Evolutionary conservation across 2,329 filamentous ascomycete genomes (phyloP).

Genomic region (Macrophomina tecta): DNA sequence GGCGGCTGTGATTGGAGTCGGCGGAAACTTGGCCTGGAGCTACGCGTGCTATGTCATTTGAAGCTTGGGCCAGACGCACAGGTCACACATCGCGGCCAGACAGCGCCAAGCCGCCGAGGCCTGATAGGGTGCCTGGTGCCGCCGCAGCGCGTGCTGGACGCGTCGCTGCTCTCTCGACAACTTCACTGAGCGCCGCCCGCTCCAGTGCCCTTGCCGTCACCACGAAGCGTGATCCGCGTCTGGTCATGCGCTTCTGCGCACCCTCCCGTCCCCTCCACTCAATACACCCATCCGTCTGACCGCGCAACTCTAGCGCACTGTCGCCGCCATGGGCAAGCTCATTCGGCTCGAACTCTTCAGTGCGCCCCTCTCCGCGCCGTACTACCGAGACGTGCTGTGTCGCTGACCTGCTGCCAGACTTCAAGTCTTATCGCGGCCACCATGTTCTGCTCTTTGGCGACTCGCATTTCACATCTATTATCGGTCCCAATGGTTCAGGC

Average conservation of each 20-base stretch:
- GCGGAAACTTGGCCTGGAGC: conserved; percentile 20
- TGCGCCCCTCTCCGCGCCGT: conserved; percentile 53
- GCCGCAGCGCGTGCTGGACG: conserved; percentile 24
- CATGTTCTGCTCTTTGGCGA: conserved; percentile 94
- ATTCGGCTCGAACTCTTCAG: conserved; percentile 93
- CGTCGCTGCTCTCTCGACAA: conserved; percentile 23
- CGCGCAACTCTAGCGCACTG: conserved; percentile 11
- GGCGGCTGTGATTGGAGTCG: conserved; percentile 22
- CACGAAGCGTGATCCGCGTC: conserved; percentile 6
- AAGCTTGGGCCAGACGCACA: conserved; percentile 3
- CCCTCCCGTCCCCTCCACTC: not conserved
- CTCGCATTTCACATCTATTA: conserved; percentile 98
- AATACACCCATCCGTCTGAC: not conserved
- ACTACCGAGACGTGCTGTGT: conserved; percentile 19
- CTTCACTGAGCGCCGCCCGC: conserved; percentile 13
- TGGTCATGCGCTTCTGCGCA: conserved; percentile 25
- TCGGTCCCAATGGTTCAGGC: conserved; percentile 98
- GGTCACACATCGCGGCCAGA: not conserved
- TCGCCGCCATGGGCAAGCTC: conserved; percentile 81
- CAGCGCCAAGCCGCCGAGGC: conserved; percentile 2
- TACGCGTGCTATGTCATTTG: conserved; percentile 9
- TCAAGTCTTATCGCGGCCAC: conserved; percentile 99
- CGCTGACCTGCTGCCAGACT: conserved; percentile 65
- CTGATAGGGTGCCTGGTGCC: conserved; percentile 9
- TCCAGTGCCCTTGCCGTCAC: not conserved